Evolutionary conservation across 2,329 filamentous ascomycete genomes (phyloP).

Genomic region (Aspergillus sp.): DNA sequence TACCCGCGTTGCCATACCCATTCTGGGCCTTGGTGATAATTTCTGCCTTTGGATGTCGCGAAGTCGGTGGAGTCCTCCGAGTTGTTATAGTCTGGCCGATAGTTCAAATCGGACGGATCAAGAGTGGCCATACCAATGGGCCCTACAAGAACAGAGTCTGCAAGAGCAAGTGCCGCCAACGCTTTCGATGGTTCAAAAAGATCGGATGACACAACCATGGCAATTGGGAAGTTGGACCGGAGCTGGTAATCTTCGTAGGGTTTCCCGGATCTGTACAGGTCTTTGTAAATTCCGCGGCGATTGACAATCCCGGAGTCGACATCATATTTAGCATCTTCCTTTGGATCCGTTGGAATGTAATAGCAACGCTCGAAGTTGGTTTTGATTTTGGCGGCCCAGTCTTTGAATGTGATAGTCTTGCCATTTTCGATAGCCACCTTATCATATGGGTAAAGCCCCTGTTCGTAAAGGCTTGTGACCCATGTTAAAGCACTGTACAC

Average conservation of each 20-base stretch:
- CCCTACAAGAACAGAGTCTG: conserved; percentile 76
- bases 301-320: conserved; percentile 79
- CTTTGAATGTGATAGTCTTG: conserved; percentile 65
- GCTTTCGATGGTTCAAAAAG: conserved; percentile 81
- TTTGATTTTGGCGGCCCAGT: conserved; percentile 80
- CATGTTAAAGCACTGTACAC: conserved; percentile 86
- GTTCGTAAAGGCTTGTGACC: conserved; percentile 66
- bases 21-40: conserved; percentile 97
- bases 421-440: conserved; percentile 69
- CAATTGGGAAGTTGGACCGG: conserved; percentile 88
- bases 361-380: conserved; percentile 89
- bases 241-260: conserved; percentile 98
- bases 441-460: conserved; percentile 70
- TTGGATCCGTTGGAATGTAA: conserved; percentile 71
- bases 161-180: conserved; percentile 73
- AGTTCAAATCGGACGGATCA: conserved; percentile 88
- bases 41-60: conserved; percentile 86
- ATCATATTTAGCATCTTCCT: conserved; percentile 74
- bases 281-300: conserved; percentile 96
- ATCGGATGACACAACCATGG: conserved; percentile 89
- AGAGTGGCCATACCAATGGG: conserved; percentile 95
- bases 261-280: conserved; percentile 89
- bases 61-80: conserved; percentile 91
- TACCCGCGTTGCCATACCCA: conserved; percentile 98
- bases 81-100: conserved; percentile 92